Percentiles rank a stretch among this genome's conserved stretches.
phyloP scores from a whole-genome alignment of 73 alveolate genomes.

The Stentor roeselii region DNA sequence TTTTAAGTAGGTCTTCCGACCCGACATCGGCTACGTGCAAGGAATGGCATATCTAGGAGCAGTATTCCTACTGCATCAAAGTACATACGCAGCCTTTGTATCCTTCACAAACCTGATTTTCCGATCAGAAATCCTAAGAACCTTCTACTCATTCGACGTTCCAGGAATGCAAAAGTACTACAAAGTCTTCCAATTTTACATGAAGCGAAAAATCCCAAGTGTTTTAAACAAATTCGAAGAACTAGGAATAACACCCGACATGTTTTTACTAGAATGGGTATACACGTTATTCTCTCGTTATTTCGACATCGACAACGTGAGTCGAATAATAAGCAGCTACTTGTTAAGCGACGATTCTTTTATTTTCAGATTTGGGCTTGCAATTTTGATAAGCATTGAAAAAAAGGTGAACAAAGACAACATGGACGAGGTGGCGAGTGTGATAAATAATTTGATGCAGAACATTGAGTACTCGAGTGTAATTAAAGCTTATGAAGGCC shows the following conservation, averaged over 20 bases:
- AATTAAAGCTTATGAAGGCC: neutral
- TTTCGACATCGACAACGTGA: neutral
- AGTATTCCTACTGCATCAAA: slow-evolving; percentile 67
- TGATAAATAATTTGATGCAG: neutral
- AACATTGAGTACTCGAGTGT: neutral
- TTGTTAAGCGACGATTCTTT: neutral
- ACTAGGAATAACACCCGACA: neutral
- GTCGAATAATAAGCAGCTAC: neutral
- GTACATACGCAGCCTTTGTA: slow-evolving; percentile 61
- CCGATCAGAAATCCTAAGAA: neutral
- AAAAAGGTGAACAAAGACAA: neutral
- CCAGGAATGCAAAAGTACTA: slow-evolving; percentile 10
- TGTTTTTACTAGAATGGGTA: slow-evolving; percentile 4
- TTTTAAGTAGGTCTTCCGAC: slow-evolving; percentile 53
- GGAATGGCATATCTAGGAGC: slow-evolving; percentile 89
- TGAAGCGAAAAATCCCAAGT: slow-evolving; percentile 12
- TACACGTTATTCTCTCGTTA: slow-evolving; percentile 1
- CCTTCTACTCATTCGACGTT: slow-evolving; percentile 10
- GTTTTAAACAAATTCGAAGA: slow-evolving; percentile 4
- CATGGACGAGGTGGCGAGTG: neutral
- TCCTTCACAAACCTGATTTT: slow-evolving; percentile 1
- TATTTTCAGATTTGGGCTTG: slow-evolving; percentile 26
- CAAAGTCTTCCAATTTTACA: slow-evolving; percentile 9
- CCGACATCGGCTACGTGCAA: slow-evolving; percentile 90
- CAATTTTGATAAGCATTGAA: neutral